Percentiles rank a stretch among this genome's conserved stretches.
phyloP scores from a whole-genome alignment of 2,329 filamentous ascomycete genomes.

The Colletotrichum tropicale region DNA sequence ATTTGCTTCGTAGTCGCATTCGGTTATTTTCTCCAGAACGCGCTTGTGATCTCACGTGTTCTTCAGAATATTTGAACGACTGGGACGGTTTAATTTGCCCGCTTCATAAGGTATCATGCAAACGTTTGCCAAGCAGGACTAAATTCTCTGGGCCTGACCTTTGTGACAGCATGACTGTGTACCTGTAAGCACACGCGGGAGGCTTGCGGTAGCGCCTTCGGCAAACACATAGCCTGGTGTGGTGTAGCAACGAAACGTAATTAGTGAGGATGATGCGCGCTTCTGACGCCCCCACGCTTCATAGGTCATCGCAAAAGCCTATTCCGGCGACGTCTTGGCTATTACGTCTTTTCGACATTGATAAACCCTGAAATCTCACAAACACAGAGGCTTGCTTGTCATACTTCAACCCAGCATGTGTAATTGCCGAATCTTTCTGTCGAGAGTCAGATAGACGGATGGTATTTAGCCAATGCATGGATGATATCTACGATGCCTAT shows the following conservation, averaged over 20 bases:
- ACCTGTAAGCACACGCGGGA: neutral
- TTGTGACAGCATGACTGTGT: neutral
- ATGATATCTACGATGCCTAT: neutral
- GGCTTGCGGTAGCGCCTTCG: neutral
- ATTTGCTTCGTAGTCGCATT: neutral
- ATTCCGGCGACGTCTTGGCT: neutral
- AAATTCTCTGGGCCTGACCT: neutral
- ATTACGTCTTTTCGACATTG: neutral
- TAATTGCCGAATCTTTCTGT: neutral
- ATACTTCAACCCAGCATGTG: neutral
- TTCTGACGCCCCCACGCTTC: neutral
- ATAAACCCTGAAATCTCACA: neutral
- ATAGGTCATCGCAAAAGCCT: neutral
- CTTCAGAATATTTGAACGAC: neutral
- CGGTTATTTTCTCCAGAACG: neutral
- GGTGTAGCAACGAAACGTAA: neutral
- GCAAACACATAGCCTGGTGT: neutral
- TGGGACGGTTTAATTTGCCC: neutral
- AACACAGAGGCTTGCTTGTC: neutral
- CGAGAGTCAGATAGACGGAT: neutral
- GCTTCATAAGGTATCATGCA: neutral
- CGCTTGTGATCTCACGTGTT: neutral
- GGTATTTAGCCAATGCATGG: neutral
- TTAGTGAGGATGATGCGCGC: neutral
- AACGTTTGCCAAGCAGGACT: neutral